Conservation (phyloP, 805 yeast species). For the Metschnikowia lochheadii region DNA sequence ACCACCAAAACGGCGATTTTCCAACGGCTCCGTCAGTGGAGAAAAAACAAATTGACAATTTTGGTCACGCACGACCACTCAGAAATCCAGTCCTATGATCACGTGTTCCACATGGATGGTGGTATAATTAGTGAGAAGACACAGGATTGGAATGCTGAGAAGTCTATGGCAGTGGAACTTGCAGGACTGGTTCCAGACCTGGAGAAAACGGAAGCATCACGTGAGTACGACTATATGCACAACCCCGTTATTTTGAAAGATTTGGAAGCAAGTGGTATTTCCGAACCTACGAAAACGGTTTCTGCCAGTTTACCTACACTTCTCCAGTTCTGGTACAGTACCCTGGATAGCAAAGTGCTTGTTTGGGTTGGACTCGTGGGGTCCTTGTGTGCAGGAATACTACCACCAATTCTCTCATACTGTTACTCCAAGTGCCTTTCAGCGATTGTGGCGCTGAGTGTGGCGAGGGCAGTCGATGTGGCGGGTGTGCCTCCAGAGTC, state of each 20-base stretch:
- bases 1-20: slow-evolving; percentile 44
- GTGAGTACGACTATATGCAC: neutral
- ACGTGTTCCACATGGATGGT: slow-evolving; percentile 52
- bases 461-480: slow-evolving; percentile 8
- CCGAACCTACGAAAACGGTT: slow-evolving; percentile 14
- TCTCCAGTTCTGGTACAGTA: slow-evolving; percentile 21
- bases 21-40: slow-evolving; percentile 51
- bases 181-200: neutral
- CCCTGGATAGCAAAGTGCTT: slow-evolving; percentile 20
- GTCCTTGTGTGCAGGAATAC: slow-evolving; percentile 55
- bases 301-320: slow-evolving; percentile 21
- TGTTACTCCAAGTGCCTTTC: slow-evolving; percentile 66
- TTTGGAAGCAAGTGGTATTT: neutral
- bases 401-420: slow-evolving; percentile 75
- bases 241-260: neutral
- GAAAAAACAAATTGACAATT: slow-evolving; percentile 70
- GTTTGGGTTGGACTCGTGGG: slow-evolving; percentile 49
- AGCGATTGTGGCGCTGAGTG: slow-evolving; percentile 38
- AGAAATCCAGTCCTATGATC: slow-evolving; percentile 55
- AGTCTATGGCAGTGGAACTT: too few relatives aligned
- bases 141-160: neutral
- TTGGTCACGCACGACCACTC: slow-evolving; percentile 73
- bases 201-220: neutral
- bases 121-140: neutral
- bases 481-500: neutral